Conservation (phyloP, 164 flowering plant species). For the Aristolochia contorta region DNA sequence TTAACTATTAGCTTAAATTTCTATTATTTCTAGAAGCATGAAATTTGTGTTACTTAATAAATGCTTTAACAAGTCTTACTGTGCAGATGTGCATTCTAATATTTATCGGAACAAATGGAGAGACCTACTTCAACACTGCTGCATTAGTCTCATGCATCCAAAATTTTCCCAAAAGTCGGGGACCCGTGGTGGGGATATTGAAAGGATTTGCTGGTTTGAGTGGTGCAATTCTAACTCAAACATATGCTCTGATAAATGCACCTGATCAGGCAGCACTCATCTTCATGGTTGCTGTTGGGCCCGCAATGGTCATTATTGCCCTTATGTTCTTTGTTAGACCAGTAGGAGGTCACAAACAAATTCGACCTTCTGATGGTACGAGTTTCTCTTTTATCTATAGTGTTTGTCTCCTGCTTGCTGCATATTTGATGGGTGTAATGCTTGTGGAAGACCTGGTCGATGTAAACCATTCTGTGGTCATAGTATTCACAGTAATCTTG, state of each 20-base stretch:
- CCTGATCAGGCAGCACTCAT: constrained; percentile 82
- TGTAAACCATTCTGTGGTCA: constrained; percentile 43
- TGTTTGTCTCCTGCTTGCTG: constrained; percentile 82
- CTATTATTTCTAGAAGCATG: no score
- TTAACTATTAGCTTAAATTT: no score
- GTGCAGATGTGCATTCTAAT: constrained; percentile 91
- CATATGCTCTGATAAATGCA: constrained; percentile 53
- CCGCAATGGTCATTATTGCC: constrained; percentile 67
- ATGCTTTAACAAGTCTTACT: not conserved
- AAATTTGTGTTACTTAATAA: no score
- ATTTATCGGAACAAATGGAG: constrained; percentile 92
- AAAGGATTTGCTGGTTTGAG: constrained; percentile 94
- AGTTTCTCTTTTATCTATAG: constrained; percentile 71
- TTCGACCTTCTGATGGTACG: constrained; percentile 52
- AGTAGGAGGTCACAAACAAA: constrained; percentile 88
- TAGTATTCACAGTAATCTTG: constrained; percentile 46
- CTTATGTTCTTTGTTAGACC: constrained; percentile 86
- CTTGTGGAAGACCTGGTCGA: constrained; percentile 72
- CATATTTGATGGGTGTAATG: constrained; percentile 96
- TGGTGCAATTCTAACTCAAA: constrained; percentile 88
- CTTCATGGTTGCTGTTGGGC: constrained; percentile 97
- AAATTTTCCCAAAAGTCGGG: constrained; percentile 92
- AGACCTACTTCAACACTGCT: constrained; percentile 88
- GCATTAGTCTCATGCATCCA: constrained; percentile 90
- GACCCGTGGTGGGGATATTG: constrained; percentile 90